Conservation (phyloP, 2,329 filamentous ascomycete species). For the Penicillium nordicum region DNA sequence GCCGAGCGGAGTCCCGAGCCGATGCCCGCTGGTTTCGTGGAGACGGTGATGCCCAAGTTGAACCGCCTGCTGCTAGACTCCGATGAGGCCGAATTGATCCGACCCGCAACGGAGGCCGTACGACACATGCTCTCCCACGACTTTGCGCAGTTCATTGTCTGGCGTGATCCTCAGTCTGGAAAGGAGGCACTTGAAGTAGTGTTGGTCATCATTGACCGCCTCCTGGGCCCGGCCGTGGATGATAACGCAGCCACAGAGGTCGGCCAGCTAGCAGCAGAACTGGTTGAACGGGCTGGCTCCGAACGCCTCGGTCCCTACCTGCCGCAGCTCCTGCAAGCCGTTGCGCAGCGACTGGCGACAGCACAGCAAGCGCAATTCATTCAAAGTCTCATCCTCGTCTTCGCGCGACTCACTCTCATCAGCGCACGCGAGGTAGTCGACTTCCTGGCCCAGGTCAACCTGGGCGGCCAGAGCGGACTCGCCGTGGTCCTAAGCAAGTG, state of each 20-base stretch:
- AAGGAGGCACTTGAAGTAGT: constrained; percentile 85
- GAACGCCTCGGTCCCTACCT: constrained; percentile 88
- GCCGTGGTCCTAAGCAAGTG: constrained; percentile 89
- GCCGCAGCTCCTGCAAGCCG: constrained; percentile 80
- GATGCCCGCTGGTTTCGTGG: constrained; percentile 80
- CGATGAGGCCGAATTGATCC: constrained; percentile 81
- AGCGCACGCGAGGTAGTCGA: constrained; percentile 86
- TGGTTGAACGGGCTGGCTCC: constrained; percentile 92
- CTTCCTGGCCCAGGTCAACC: constrained; percentile 80
- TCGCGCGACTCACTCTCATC: constrained; percentile 81
- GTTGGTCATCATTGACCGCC: constrained; percentile 84
- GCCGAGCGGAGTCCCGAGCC: constrained; percentile 80
- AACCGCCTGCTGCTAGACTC: constrained; percentile 77
- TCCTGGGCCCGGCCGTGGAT: constrained; percentile 78
- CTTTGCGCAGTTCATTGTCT: constrained; percentile 81
- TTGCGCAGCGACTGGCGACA: constrained; percentile 77
- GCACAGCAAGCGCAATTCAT: constrained; percentile 87
- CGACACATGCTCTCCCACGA: constrained; percentile 90
- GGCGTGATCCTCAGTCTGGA: constrained; percentile 71
- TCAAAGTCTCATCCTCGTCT: constrained; percentile 91
- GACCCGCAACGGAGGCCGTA: constrained; percentile 78
- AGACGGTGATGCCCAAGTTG: constrained; percentile 80
- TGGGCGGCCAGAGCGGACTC: constrained; percentile 72
- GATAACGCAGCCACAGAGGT: constrained; percentile 96
- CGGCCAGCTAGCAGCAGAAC: constrained; percentile 84